Base-by-base conservation (phyloP, 2,329 filamentous ascomycete species). In the Ascochyta clinopodiicola region DNA sequence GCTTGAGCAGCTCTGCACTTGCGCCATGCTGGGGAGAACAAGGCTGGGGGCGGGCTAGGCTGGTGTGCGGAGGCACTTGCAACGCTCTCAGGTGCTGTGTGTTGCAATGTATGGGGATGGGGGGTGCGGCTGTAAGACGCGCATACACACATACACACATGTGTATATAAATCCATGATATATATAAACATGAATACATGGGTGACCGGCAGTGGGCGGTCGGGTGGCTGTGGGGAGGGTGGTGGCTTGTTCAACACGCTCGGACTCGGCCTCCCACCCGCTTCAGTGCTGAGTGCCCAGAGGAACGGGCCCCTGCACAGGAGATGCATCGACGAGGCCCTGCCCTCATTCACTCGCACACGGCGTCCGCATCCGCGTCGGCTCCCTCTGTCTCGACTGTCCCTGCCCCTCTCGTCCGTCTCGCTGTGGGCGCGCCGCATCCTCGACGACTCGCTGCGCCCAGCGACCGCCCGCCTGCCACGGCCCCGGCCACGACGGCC, bases 181-280 rank as follows among this genome's bases (percentile, higher is more conserved):
- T 17, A 17, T 17, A 17, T 17, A 17, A 17, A 17, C 17, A 17
- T 17, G 17, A 17, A 17, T 17, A 17, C 17, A 17, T 17, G 17
- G 17, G 17, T 17, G 17, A 17, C 17, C 17, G 17, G 17, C 17
- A 17, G 17, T 17, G 17, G 17, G 17, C 17, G 17, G 17, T 17
- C 17, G 17, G 17, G 17, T 17, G 17, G 17, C 17, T 17, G 17
- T 17, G 17, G 17, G 51, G 48, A 40, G 51, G 49, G 25, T 25
- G 7, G 52, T 51, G 47, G 39, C 37, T 44, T 42, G 47, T 51
- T 50, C 51, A 56, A 46, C 57, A 51, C 29, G 29, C 57, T 50
- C 32, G 49, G 53, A 57, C 59, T 47, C 43, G 37, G 57, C 52
- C 50, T 60, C 37, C 8, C 27, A 31, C 29, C 10, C 29, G 29